Base-by-base conservation (phyloP, 1,139 yeast species). In the Pichia cactophila region DNA sequence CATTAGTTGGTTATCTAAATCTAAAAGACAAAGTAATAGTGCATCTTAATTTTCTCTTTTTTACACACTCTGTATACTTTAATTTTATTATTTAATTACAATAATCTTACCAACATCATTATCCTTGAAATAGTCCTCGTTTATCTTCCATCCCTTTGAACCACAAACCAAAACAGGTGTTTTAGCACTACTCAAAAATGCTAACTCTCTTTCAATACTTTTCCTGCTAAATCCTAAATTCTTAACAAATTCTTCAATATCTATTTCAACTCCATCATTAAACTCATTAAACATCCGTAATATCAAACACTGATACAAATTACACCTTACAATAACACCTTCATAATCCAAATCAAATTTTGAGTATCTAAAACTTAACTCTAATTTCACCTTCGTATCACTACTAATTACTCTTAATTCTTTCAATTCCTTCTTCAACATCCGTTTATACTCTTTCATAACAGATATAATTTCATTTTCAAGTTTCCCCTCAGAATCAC, bases 291-390 rank as follows among this genome's bases (percentile, higher is more conserved):
- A 48, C n/a, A 44, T 29, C 14, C 20, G 23, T 7, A 50, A 37
- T 12, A 50, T 50, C 29, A 47, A 20, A 10, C 49, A 46, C 14
- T 50, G 47, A 39, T 45, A 48, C 29, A 50, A 26, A 41, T 47
- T 47, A 33, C 50, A 48, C 4, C 28, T 23, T 1, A 50, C 26
- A 4, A 29, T 23, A 29, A 26, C 5, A 5, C 10, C 9, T 9
- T n/a, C 33, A 44, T 39, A 47, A 11, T 45, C 38, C 11, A 50
- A 9, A 5, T 41, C 41, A 39, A 48, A 40, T n/a, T 33, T 33
- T 1, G 53, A 50, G n/a, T 36, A 33, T 5, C 8, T 7, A 31
- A 47, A 42, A 41, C 37, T 45, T 7, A 45, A 33, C 8, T 43
- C 35, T 8, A 50, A 14, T 23, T 33, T 42, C 7, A 43, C 2